Percentiles rank a stretch among this genome's conserved stretches.
phyloP scores from a whole-genome alignment of 2,329 filamentous ascomycete genomes.

The Arthroderma uncinatum region DNA sequence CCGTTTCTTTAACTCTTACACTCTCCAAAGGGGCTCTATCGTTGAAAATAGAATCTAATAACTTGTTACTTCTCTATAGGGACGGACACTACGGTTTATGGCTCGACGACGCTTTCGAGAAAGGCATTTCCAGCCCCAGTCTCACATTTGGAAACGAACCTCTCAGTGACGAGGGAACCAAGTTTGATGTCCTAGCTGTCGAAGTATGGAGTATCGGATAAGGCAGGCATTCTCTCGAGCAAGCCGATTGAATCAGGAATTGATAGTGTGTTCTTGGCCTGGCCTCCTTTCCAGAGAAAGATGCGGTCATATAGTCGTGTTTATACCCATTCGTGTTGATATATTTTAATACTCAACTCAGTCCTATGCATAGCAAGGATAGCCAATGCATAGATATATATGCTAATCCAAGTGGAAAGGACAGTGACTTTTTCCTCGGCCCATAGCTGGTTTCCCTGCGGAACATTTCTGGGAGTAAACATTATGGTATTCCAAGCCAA shows the following conservation, averaged over 20 bases:
- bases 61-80: conserved; percentile 21
- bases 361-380: neutral
- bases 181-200: conserved; percentile 81
- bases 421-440: neutral
- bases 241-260: neutral
- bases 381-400: neutral
- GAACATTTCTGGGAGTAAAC: neutral
- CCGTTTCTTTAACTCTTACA: too few species aligned
- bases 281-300: neutral
- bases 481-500: too few species aligned
- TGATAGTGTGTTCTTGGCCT: neutral
- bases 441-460: neutral
- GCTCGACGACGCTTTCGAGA: conserved; percentile 76
- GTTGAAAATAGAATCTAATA: neutral
- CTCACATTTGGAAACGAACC: conserved; percentile 93
- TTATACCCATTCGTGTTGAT: neutral
- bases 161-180: conserved; percentile 80
- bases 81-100: conserved; percentile 89
- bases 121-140: conserved; percentile 71
- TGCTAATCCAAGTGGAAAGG: neutral
- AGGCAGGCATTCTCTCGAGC: conserved; percentile 10
- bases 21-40: neutral
- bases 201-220: conserved; percentile 85
- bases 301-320: neutral
- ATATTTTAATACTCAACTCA: neutral